These are phyloP conservation scores for Cryptosporidium meleagridis DNA, from an alignment of 169 alveolate genomes.

Conservation along the genomic window DNA sequence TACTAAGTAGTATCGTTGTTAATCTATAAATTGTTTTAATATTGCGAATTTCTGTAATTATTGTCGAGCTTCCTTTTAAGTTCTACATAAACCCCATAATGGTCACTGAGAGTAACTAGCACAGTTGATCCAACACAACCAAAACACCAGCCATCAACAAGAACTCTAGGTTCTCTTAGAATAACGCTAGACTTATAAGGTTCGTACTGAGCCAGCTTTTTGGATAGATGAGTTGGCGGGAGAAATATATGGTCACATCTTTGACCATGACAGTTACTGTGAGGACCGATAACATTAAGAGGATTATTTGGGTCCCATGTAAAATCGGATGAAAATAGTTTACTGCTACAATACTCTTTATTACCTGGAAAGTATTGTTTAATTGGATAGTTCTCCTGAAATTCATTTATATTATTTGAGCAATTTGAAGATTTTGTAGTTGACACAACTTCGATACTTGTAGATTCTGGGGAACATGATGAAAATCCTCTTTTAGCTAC, in stretches of 20 bases:
- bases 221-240: conserved; percentile 85
- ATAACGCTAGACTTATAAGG: conserved; percentile 86
- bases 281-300: conserved; percentile 89
- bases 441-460: conserved; percentile 54
- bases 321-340: conserved; percentile 75
- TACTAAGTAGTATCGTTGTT: background rate
- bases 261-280: conserved; percentile 88
- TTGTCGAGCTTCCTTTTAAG: conserved; percentile 77
- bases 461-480: conserved; percentile 63
- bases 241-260: conserved; percentile 90
- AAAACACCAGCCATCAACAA: conserved; percentile 80
- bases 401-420: conserved; percentile 7
- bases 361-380: conserved; percentile 52
- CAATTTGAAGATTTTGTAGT: conserved; percentile 33
- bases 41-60: background rate
- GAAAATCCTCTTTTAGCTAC: conserved; percentile 51
- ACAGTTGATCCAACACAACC: conserved; percentile 82
- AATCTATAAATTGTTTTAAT: conserved; percentile 8
- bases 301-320: conserved; percentile 93
- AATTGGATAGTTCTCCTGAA: conserved; percentile 28
- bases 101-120: conserved; percentile 90
- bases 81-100: conserved; percentile 86
- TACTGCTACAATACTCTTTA: conserved; percentile 2
- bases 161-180: conserved; percentile 87
- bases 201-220: conserved; percentile 80